Base-by-base conservation (phyloP, 1,139 yeast species). In the Lodderomyces parapsilosis region DNA sequence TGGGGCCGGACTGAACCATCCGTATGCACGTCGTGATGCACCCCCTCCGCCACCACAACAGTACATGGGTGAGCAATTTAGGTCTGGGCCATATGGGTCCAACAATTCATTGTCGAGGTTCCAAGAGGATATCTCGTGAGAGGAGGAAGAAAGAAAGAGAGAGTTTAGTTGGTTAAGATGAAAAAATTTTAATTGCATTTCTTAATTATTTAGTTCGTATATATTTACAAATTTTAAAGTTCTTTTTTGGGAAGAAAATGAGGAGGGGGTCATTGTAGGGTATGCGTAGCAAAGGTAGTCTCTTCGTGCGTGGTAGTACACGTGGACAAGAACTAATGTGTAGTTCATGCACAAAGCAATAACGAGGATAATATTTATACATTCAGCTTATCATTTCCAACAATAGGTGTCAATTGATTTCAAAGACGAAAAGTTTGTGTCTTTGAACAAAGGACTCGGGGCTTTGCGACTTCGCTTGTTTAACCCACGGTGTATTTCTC, bases 21-120 rank as follows among this genome's bases (percentile, higher is more conserved):
- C 23, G 9, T 23, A 36, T n/a, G 23, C 23, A 9, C 39, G 25
- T n/a, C 28, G n/a, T 6, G 22, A 11, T 11, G 9, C 7, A 19
- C 18, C 20, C 5, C 38, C 23, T 6, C 39, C 27, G 14, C 37
- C 24, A 4, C 37, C 33, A 17, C 33, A 30, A 15, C 33, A 34
- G 14, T 36, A 36, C 25, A 25, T 11, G 22, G 27, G 25, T 2
- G 22, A 37, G 3, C 15, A 27, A 15, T 20, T 19, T 11, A 13
- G 22, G 13, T 20, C 25, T 25, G 35, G 30, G 14, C 22, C 32
- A 5, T 20, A 40, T 27, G 49, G 47, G 6, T 48, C 52, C 2
- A 48, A 43, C 35, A 43, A 40, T 39, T 48, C 51, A 7, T 31
- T 48, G 15, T 47, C 49, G 6, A 42, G 53, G 27, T 49, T 49